Evolutionary conservation across 2,329 filamentous ascomycete genomes (phyloP).

Genomic region (Coccinonectria pachysandricola): DNA sequence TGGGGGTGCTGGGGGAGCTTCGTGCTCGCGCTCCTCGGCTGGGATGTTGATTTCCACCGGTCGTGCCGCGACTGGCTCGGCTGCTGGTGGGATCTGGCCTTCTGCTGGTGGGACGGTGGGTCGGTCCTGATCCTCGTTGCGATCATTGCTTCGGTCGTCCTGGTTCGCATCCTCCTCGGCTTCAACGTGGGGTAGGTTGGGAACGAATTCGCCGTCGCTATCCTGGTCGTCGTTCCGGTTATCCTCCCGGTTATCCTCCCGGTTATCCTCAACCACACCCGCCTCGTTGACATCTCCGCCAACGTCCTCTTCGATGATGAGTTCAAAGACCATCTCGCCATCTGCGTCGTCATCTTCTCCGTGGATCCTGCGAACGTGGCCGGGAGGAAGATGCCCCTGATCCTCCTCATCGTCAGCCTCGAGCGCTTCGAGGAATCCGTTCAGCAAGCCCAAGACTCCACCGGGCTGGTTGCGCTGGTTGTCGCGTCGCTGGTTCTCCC

Average conservation of each 20-base stretch:
- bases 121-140: slow-evolving; percentile 1
- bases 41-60: slow-evolving; percentile 9
- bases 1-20: slow-evolving; percentile 26
- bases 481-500: slow-evolving; percentile 7
- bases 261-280: slow-evolving; percentile 31
- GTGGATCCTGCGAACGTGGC: slow-evolving; percentile 9
- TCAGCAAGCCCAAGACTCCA: slow-evolving; percentile 26
- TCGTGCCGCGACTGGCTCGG: slow-evolving; percentile 2
- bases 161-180: not conserved
- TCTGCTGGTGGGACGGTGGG: slow-evolving; percentile 2
- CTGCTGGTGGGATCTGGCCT: not conserved
- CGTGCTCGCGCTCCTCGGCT: slow-evolving; percentile 22
- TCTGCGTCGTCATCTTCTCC: slow-evolving; percentile 14
- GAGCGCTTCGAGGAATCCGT: slow-evolving; percentile 26
- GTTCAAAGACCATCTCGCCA: slow-evolving; percentile 23
- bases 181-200: not conserved
- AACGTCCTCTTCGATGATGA: slow-evolving; percentile 23
- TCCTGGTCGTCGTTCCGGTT: slow-evolving; percentile 6
- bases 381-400: slow-evolving; percentile 9
- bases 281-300: slow-evolving; percentile 24
- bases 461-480: slow-evolving; percentile 19
- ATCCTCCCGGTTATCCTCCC: slow-evolving; percentile 18
- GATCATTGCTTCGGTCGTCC: slow-evolving; percentile 2
- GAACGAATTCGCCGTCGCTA: too few species aligned
- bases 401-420: slow-evolving; percentile 24